Evolutionary conservation across 257 asterid genomes (phyloP), one percentile per base, ranked within the genome.

Genomic region (Plectranthus barbatus): DNA sequence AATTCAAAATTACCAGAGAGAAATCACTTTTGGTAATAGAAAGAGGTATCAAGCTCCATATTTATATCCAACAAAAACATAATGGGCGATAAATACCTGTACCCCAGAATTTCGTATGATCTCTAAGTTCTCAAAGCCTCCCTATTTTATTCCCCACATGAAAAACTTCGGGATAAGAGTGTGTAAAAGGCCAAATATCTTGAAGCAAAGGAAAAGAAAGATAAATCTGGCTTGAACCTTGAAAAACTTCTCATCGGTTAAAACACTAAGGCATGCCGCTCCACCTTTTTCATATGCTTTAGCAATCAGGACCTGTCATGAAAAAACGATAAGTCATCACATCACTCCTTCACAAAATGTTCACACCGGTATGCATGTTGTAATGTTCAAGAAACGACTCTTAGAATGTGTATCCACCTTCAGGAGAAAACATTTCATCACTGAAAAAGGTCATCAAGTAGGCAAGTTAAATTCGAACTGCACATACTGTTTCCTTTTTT

Each of bases 281-380:
- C 99, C 99, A 64, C 99, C 99, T 68, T 78, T 85, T 73, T 92
- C 97, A 75, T 92, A 89, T 64, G 99, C 96, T 80, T 86, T 89
- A 48, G 99, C 99, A 56, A 92, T 80, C 67, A 83, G 80, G 76
- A 92, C 91, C 99, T 92, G 86, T 59, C 31, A 74, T 39, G 65
- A 62, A 26, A 62, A 26, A 75, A 59, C 61, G 19, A 69, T 70
- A n/a, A 70, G 55, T 40, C 19, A 52, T 54, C 45, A 53, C 24
- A 26, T 26, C 2, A 26, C 31, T 1, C 9, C 21, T 42, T 49
- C 42, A 58, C 1, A 26, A 21, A 7, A n/a, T 26, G 17, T 42
- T 48, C 15, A 31, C 15, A n/a, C n/a, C 29, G 31, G 52, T 1
- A 48, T 62, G 55, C 37, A 62, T 19, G 33, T 20, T 21, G 5